Evolutionary conservation across 1,284 basidiomycete genomes (phyloP).

Genomic region (Cutaneotrichosporon sp.): DNA sequence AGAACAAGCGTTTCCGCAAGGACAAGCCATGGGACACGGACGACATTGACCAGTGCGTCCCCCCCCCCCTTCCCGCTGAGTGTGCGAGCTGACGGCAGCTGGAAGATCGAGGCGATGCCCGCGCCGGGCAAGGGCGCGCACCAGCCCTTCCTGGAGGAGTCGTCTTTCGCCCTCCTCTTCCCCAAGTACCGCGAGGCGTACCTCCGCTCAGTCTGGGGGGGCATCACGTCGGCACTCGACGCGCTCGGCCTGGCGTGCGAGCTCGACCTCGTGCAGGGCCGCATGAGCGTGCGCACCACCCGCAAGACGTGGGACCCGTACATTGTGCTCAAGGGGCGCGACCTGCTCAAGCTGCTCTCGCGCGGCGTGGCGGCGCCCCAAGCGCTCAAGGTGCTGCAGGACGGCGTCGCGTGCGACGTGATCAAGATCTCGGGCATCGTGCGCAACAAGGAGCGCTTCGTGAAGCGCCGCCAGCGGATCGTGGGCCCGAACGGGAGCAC

Average conservation of each 20-base stretch:
- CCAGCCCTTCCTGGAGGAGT: slow-evolving; percentile 84
- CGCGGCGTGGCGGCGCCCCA: slow-evolving; percentile 78
- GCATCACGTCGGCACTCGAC: slow-evolving; percentile 85
- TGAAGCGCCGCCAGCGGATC: slow-evolving; percentile 92
- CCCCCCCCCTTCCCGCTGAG: too few species aligned
- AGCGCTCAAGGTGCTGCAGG: slow-evolving; percentile 88
- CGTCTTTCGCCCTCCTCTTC: slow-evolving; percentile 96
- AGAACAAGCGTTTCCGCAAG: slow-evolving; percentile 85
- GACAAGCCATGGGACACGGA: slow-evolving; percentile 99
- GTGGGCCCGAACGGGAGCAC: slow-evolving; percentile 97
- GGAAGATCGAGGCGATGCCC: slow-evolving; percentile 84
- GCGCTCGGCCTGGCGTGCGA: slow-evolving; percentile 83
- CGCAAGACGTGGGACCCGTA: slow-evolving; percentile 97
- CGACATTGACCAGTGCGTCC: slow-evolving; percentile 85
- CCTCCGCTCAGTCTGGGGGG: slow-evolving; percentile 89
- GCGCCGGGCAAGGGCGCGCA: slow-evolving; percentile 61
- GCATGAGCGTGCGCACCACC: slow-evolving; percentile 96
- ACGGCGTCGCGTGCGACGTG: slow-evolving; percentile 90
- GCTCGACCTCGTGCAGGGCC: slow-evolving; percentile 92
- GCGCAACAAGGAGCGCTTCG: slow-evolving; percentile 95
- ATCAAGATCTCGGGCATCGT: slow-evolving; percentile 97
- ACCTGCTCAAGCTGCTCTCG: slow-evolving; percentile 93
- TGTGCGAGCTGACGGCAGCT: slow-evolving; percentile 65
- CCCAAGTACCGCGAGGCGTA: slow-evolving; percentile 99
- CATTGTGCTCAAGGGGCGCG: slow-evolving; percentile 91